phyloP scores from a whole-genome alignment of 225 moss, liverwort and hornwort species.

The Pleurozium schreberi region DNA sequence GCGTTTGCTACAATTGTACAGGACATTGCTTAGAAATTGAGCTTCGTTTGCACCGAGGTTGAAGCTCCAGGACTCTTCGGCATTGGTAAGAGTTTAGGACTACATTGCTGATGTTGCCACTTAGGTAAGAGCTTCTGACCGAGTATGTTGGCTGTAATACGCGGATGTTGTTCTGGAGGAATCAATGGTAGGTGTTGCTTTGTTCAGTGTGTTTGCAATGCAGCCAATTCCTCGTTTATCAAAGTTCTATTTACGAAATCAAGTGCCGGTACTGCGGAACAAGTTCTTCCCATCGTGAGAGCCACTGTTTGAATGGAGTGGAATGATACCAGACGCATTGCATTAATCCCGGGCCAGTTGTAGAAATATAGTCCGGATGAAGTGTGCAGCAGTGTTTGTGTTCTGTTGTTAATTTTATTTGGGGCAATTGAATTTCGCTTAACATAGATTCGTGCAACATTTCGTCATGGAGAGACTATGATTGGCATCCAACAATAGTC shows the following conservation, averaged over 20 bases:
- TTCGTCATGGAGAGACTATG: too few relatives aligned
- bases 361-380: too few relatives aligned
- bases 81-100: not conserved
- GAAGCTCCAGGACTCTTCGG: too few relatives aligned
- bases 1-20: not conserved
- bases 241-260: not conserved
- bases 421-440: too few relatives aligned
- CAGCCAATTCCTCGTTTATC: too few relatives aligned
- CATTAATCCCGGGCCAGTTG: too few relatives aligned
- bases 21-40: not conserved
- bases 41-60: too few relatives aligned
- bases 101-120: not conserved
- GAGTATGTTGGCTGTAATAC: too few relatives aligned
- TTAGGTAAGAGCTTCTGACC: not conserved
- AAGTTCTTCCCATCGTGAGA: not conserved
- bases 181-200: not conserved
- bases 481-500: not conserved
- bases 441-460: too few relatives aligned
- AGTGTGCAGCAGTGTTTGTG: too few relatives aligned
- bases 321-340: too few relatives aligned
- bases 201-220: not conserved
- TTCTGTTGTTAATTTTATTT: too few relatives aligned
- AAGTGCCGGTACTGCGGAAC: not conserved
- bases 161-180: not conserved
- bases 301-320: not conserved